Conservation (phyloP, 805 yeast species). For the Vanderwaltozyma verrucispora region DNA sequence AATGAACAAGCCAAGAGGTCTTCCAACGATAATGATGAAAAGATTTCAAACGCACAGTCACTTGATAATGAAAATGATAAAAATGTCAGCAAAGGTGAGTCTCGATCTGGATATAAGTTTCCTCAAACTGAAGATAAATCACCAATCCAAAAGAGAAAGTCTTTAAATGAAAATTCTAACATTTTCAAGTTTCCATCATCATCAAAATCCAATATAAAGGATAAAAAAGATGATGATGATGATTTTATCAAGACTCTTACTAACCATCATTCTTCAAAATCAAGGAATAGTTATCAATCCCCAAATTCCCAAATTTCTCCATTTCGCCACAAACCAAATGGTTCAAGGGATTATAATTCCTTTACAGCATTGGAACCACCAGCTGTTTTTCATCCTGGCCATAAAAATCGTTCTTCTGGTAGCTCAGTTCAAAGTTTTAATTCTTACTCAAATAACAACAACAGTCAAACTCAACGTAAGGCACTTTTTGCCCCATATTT, state of each 20-base stretch:
- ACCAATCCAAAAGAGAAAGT: constrained; percentile 1
- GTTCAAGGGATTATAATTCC: constrained; percentile 19
- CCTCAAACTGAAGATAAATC: constrained; percentile 9
- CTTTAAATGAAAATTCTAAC: not conserved
- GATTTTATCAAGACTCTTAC: constrained; percentile 23
- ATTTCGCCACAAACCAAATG: constrained; percentile 22
- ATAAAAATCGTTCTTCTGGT: constrained; percentile 63
- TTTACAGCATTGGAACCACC: constrained; percentile 27
- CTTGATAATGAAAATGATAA: no score
- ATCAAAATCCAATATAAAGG: not conserved
- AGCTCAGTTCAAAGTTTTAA: constrained; percentile 46
- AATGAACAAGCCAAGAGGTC: constrained; percentile 67
- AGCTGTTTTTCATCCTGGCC: constrained; percentile 61
- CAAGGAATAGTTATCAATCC: constrained; percentile 32
- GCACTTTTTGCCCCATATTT: constrained; percentile 92
- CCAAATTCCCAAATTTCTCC: constrained; percentile 28
- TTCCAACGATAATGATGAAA: constrained; percentile 6
- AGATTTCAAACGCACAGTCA: not conserved
- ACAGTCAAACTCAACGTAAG: constrained; percentile 44
- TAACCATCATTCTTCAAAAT: constrained; percentile 24
- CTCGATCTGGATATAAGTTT: constrained; percentile 1
- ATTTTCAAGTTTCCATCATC: constrained; percentile 25
- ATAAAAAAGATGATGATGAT: constrained; percentile 20
- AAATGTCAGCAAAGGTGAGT: no score
- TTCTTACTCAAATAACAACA: constrained; percentile 24